Evolutionary conservation across 192 early-diverging fungal genomes (phyloP).

Genomic region (Phycomyces nitens): DNA sequence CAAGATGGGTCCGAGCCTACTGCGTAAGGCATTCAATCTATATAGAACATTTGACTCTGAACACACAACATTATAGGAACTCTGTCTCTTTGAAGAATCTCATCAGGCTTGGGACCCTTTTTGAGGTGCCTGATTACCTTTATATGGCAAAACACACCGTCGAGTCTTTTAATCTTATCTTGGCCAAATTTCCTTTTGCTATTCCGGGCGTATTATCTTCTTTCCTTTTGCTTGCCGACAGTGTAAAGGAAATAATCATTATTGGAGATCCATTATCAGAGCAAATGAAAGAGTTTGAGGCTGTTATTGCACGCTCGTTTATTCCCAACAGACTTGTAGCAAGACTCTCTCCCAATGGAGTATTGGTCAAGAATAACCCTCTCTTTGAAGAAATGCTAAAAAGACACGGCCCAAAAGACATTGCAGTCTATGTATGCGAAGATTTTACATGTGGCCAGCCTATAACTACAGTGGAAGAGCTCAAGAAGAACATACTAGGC

Average conservation of each 20-base stretch:
- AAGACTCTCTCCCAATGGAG: constrained; percentile 6
- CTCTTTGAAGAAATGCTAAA: constrained; percentile 23
- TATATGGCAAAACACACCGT: constrained; percentile 35
- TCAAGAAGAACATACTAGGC: constrained; percentile 19
- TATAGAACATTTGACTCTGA: not conserved
- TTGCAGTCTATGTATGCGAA: constrained; percentile 46
- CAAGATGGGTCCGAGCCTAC: constrained; percentile 67
- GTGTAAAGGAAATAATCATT: constrained; percentile 42
- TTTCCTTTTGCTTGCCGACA: constrained; percentile 30
- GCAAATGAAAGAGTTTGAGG: constrained; percentile 5
- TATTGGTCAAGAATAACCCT: constrained; percentile 23
- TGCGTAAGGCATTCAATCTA: constrained; percentile 22
- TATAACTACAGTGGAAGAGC: constrained; percentile 29
- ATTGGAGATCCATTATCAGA: not conserved
- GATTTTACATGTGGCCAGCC: constrained; percentile 56
- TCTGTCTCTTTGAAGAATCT: constrained; percentile 54
- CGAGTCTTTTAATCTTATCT: constrained; percentile 17
- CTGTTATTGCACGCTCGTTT: constrained; percentile 24
- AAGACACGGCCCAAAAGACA: not conserved
- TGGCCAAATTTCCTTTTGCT: constrained; percentile 36
- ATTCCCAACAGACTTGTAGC: constrained; percentile 43
- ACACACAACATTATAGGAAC: constrained; percentile 28
- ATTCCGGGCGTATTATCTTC: constrained; percentile 42
- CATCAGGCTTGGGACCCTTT: constrained; percentile 42
- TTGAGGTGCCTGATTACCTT: constrained; percentile 28